phyloP scores from a whole-genome alignment of 306 rosid species.

The Inga oerstediana region DNA sequence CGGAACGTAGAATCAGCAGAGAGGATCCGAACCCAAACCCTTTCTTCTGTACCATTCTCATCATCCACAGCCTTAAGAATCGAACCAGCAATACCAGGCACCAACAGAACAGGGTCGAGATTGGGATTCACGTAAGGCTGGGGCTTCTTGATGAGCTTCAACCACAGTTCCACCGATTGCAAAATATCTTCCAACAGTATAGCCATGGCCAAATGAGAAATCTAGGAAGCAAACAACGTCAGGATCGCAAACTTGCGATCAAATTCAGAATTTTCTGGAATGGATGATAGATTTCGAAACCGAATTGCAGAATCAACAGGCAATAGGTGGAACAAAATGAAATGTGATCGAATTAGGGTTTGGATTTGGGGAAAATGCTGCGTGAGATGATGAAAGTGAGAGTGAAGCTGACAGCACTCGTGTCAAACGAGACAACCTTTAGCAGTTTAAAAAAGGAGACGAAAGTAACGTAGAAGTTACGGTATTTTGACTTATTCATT shows the following conservation, averaged over 20 bases:
- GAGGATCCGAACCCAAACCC: slow-evolving; percentile 90
- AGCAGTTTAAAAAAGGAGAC: neutral
- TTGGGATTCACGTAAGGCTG: slow-evolving; percentile 66
- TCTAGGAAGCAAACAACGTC: slow-evolving; percentile 13
- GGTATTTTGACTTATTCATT: neutral
- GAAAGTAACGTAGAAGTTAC: neutral
- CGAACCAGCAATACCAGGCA: slow-evolving; percentile 94
- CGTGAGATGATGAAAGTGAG: neutral
- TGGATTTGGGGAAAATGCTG: slow-evolving; percentile 15
- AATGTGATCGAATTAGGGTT: slow-evolving; percentile 23
- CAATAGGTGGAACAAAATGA: neutral
- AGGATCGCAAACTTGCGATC: neutral
- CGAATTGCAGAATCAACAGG: neutral
- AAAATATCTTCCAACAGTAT: slow-evolving; percentile 65
- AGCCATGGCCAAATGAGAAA: slow-evolving; percentile 51
- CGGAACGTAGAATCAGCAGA: slow-evolving; percentile 69
- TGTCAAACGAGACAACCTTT: neutral
- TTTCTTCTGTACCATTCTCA: slow-evolving; percentile 58
- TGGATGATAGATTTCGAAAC: neutral
- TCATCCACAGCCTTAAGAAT: slow-evolving; percentile 62
- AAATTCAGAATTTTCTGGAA: neutral
- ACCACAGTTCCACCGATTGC: slow-evolving; percentile 78
- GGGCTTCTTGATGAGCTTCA: slow-evolving; percentile 61
- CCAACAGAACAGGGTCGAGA: slow-evolving; percentile 87
- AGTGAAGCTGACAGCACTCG: neutral